Conservation (phyloP, 768 basidiomycete species). For the Lentinula aciculospora region DNA sequence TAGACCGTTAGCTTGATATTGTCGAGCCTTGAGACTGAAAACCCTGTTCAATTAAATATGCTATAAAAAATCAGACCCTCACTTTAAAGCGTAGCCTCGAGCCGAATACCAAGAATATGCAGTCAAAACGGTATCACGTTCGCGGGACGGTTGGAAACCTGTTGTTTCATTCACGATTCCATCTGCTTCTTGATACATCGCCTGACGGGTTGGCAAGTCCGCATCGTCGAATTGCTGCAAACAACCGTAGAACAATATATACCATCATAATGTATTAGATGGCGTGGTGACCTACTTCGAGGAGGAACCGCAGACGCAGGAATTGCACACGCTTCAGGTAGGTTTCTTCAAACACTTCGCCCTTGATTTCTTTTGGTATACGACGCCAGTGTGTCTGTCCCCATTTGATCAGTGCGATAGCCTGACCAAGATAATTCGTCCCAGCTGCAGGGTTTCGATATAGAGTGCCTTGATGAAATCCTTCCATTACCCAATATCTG, state of each 20-base stretch:
- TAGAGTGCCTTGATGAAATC: neutral
- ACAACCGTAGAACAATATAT: no score
- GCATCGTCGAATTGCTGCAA: neutral
- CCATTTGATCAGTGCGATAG: constrained; percentile 5
- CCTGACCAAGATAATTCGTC: neutral
- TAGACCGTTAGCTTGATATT: neutral
- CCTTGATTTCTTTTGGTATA: neutral
- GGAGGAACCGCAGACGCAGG: neutral
- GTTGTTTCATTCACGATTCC: neutral
- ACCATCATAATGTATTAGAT: no score
- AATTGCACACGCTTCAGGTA: neutral
- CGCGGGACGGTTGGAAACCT: neutral
- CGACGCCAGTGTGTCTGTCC: neutral
- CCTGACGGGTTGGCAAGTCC: neutral
- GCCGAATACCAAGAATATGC: neutral
- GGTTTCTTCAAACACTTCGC: neutral
- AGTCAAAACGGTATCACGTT: neutral
- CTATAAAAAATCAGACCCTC: neutral
- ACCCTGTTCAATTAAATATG: neutral
- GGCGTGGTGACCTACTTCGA: neutral
- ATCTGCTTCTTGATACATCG: neutral
- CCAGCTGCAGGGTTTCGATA: neutral
- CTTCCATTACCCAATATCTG: constrained; percentile 3
- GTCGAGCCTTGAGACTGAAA: neutral
- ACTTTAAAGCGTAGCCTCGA: neutral